Percentiles rank a stretch among this genome's conserved stretches.
Conservation (phyloP, 163 green algal genomes). For the Coccomyxa subellipsoidea region DNA sequence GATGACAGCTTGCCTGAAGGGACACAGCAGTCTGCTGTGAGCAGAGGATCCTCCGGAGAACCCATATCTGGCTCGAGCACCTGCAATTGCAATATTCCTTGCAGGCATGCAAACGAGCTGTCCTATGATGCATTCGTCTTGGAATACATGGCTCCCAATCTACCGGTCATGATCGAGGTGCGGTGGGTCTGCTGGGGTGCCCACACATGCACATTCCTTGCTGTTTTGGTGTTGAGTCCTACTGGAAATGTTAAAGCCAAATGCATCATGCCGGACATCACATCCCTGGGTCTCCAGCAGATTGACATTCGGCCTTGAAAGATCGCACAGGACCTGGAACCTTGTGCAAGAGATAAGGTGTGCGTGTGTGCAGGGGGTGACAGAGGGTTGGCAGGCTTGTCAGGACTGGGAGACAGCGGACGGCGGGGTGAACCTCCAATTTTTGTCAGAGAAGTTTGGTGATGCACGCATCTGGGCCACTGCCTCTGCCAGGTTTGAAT, state of each 20-base stretch:
- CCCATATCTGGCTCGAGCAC: not conserved
- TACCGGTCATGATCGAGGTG: constrained; percentile 60
- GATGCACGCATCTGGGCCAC: constrained; percentile 44
- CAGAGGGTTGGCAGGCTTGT: constrained; percentile 34
- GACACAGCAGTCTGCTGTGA: not conserved
- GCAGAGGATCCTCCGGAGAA: not conserved
- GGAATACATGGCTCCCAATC: constrained; percentile 54
- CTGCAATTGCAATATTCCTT: not conserved
- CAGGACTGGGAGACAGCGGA: constrained; percentile 35
- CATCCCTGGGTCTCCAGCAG: no score
- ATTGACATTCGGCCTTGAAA: no score
- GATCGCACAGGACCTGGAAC: no score
- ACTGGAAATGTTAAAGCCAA: no score
- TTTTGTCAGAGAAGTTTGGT: constrained; percentile 40
- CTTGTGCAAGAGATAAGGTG: not conserved
- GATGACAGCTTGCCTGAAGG: not conserved
- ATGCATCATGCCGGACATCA: not conserved
- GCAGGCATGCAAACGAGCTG: constrained; percentile 23
- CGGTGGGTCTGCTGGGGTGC: not conserved
- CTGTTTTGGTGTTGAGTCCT: not conserved
- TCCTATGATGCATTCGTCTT: constrained; percentile 50
- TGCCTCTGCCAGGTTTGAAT: constrained; percentile 34
- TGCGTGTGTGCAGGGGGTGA: not conserved
- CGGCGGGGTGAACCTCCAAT: constrained; percentile 30
- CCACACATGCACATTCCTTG: not conserved